Evolutionary conservation across 108 stramenopile species (phyloP), one percentile per base, ranked within the genome.

Genomic region (Conticribra guillardii): DNA sequence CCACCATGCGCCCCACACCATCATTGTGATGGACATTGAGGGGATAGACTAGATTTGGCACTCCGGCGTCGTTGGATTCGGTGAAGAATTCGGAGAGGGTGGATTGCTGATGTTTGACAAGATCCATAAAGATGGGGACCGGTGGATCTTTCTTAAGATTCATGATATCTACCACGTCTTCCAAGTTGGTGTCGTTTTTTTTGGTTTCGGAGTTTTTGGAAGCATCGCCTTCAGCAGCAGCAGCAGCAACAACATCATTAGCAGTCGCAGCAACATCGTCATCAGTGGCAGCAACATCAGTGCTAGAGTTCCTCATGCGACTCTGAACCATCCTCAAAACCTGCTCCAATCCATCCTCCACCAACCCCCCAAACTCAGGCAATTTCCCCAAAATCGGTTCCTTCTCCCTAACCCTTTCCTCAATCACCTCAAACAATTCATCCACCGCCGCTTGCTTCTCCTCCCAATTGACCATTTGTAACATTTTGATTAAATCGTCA

Each of bases 71-170:
- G 23, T 82, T 62, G 11, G 55, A 59, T 30, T 31, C 17, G 2
- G 57, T n/a, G 56, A 77, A 77, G 71, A 77, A 74, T 54, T 60
- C 48, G 16, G 70, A 55, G 48, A 37, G 31, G 22, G 64, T 45
- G n/a, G 34, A 23, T 45, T 9, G 60, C 23, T 4, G 60, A 3
- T 2, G 3, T 11, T 41, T 44, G 60, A 74, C 76, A 30, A 89
- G 73, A 70, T 93, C 92, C 83, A 90, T 88, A 45, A 93, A 93
- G 9, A 93, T 71, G 1, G 91, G 91, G 21, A 71, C 60, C 15
- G 81, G 75, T 19, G 28, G n/a, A 14, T 79, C 83, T 44, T 82
- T 66, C 34, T 48, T 62, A 2, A 32, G 50, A 0, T 21, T 46
- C 34, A 52, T 68, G 71, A 67, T 71, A 56, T 64, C 52, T 29